These are phyloP conservation scores for Alternaria infectoria DNA, from an alignment of 2,329 filamentous ascomycete genomes.

Conservation along the genomic window DNA sequence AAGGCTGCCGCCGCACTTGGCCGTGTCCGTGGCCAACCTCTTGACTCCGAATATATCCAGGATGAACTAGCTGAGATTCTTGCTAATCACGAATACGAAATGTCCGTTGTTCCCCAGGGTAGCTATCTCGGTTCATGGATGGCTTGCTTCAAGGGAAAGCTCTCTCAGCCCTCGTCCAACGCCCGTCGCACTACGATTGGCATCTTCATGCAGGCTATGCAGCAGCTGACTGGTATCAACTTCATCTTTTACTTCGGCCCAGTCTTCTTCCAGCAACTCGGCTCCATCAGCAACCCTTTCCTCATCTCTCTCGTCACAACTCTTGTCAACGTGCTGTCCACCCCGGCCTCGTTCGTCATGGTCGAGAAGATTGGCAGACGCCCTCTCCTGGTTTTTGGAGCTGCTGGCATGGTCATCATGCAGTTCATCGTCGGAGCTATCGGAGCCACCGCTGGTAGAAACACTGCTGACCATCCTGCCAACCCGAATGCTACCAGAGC, in stretches of 20 bases:
- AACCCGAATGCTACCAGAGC: slow-evolving; percentile 39
- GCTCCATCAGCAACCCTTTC: slow-evolving; percentile 75
- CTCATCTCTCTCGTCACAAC: slow-evolving; percentile 85
- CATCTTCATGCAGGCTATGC: slow-evolving; percentile 59
- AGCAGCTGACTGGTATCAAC: slow-evolving; percentile 80
- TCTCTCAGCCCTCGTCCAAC: slow-evolving; percentile 58
- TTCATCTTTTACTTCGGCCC: slow-evolving; percentile 70
- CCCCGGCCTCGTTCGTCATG: slow-evolving; percentile 83
- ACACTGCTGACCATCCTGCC: slow-evolving; percentile 46
- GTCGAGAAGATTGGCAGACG: slow-evolving; percentile 85
- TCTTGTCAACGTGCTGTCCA: slow-evolving; percentile 85
- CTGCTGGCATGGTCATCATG: slow-evolving; percentile 80
- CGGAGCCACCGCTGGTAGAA: slow-evolving; percentile 49
- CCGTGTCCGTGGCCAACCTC: slow-evolving; percentile 75
- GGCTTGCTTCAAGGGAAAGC: slow-evolving; percentile 65
- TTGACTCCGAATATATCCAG: slow-evolving; percentile 78
- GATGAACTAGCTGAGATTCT: slow-evolving; percentile 84
- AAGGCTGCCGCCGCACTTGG: slow-evolving; percentile 69
- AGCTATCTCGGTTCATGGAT: slow-evolving; percentile 64
- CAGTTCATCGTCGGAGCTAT: slow-evolving; percentile 84
- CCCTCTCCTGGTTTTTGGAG: slow-evolving; percentile 77
- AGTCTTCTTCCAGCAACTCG: slow-evolving; percentile 80
- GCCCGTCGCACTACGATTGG: slow-evolving; percentile 56
- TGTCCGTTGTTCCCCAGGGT: slow-evolving; percentile 57
- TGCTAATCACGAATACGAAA: slow-evolving; percentile 90